Conservation (phyloP, 257 asterid species). For the Orobanche coerulescens region DNA sequence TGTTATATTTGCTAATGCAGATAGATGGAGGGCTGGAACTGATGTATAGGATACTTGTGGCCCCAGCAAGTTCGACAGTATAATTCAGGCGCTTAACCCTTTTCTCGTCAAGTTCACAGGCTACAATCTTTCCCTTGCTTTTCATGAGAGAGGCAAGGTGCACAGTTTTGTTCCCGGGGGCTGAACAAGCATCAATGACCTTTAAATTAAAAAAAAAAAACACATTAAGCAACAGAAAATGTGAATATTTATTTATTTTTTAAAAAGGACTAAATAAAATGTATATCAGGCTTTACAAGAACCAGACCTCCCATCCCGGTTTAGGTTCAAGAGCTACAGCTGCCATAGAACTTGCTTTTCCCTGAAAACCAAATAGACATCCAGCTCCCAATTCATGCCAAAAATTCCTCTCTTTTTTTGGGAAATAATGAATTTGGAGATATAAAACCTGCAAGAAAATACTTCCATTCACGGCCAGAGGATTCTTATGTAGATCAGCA, state of each 20-base stretch:
- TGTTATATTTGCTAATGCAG: neutral
- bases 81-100: conserved; percentile 57
- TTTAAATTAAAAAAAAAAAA: no score
- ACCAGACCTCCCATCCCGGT: conserved; percentile 78
- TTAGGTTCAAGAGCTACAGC: conserved; percentile 73
- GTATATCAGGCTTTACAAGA: neutral
- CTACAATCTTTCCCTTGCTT: conserved; percentile 72
- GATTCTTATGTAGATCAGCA: conserved; percentile 85
- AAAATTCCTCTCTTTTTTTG: no score
- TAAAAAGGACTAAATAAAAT: neutral
- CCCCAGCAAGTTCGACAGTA: conserved; percentile 66
- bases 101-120: conserved; percentile 80
- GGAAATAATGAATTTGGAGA: no score
- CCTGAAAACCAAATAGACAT: conserved; percentile 34
- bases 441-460: conserved; percentile 67
- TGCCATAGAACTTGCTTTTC: conserved; percentile 94
- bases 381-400: neutral
- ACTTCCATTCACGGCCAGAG: conserved; percentile 60
- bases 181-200: conserved; percentile 96
- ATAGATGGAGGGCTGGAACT: conserved; percentile 6
- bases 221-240: conserved; percentile 19
- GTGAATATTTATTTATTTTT: no score
- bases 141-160: conserved; percentile 91
- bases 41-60: conserved; percentile 63
- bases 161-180: conserved; percentile 94